Conservation (phyloP, 108 stramenopile genomes). For the Aurantiochytrium sp. region DNA sequence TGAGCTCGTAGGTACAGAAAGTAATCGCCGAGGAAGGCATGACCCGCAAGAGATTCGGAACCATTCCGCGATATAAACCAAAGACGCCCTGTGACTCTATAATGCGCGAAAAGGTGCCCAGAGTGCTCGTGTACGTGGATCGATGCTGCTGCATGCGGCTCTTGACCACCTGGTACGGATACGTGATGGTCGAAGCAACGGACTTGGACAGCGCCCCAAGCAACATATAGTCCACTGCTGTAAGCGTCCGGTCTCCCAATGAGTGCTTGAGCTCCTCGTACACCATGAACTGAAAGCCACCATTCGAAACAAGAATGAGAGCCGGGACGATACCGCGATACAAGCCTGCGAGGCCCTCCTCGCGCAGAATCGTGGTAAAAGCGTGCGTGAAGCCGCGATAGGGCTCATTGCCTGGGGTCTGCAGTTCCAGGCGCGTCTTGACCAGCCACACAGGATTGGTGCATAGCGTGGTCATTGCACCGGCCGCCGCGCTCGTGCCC, state of each 20-base stretch:
- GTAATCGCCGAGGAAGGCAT: slow-evolving; percentile 93
- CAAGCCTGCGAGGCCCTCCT: slow-evolving; percentile 81
- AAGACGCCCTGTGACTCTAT: slow-evolving; percentile 60
- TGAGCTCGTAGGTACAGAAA: slow-evolving; percentile 83
- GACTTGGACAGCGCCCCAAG: slow-evolving; percentile 75
- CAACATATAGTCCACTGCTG: slow-evolving; percentile 36
- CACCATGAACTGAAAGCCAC: slow-evolving; percentile 88
- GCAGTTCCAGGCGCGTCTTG: slow-evolving; percentile 91
- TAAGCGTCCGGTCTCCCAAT: slow-evolving; percentile 39
- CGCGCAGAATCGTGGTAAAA: slow-evolving; percentile 65
- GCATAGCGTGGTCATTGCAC: slow-evolving; percentile 77
- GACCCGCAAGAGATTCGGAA: slow-evolving; percentile 86
- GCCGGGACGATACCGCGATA: slow-evolving; percentile 90
- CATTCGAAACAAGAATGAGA: slow-evolving; percentile 84
- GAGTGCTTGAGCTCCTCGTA: slow-evolving; percentile 84
- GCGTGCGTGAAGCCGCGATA: neutral
- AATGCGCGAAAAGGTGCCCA: slow-evolving; percentile 45
- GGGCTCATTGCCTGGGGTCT: slow-evolving; percentile 31
- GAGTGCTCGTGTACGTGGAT: slow-evolving; percentile 33
- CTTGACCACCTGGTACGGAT: slow-evolving; percentile 90
- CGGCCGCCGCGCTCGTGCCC: slow-evolving; percentile 41
- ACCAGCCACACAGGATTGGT: slow-evolving; percentile 98
- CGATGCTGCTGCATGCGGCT: slow-evolving; percentile 77
- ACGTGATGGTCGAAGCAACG: slow-evolving; percentile 71
- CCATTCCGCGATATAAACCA: slow-evolving; percentile 73